These are phyloP conservation scores for Gossypium mustelinum DNA, from an alignment of 345 rosid species.

Conservation along the genomic window DNA sequence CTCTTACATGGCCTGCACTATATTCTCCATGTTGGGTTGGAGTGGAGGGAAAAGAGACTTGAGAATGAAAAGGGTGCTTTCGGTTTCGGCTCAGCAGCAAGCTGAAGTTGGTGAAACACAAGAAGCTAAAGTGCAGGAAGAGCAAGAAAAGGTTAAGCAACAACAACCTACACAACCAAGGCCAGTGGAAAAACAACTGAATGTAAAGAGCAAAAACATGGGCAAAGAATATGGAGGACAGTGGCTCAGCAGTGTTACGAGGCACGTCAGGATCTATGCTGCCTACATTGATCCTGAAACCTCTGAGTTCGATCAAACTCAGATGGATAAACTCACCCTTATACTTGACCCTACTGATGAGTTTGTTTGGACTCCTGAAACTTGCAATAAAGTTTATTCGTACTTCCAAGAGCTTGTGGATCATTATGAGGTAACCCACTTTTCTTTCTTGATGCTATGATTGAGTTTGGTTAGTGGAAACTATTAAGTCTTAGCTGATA, in stretches of 20 bases:
- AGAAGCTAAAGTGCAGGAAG: slow-evolving; percentile 15
- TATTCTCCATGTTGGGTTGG: slow-evolving; percentile 42
- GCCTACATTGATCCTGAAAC: slow-evolving; percentile 80
- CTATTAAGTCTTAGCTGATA: not conserved
- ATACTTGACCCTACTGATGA: slow-evolving; percentile 83
- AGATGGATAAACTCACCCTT: slow-evolving; percentile 82
- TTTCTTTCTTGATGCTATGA: too few species aligned
- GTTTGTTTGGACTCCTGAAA: slow-evolving; percentile 77
- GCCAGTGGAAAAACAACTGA: slow-evolving; percentile 75
- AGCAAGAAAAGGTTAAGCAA: slow-evolving; percentile 30
- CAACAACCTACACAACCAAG: slow-evolving; percentile 41
- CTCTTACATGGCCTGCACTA: slow-evolving; percentile 46
- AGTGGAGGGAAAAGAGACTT: slow-evolving; percentile 14
- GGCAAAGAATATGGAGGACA: slow-evolving; percentile 63
- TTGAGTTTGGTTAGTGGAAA: not conserved
- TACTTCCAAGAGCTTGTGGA: slow-evolving; percentile 94
- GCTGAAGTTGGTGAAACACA: slow-evolving; percentile 35
- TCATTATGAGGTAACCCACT: slow-evolving; percentile 69
- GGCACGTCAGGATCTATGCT: slow-evolving; percentile 72
- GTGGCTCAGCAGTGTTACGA: slow-evolving; percentile 70
- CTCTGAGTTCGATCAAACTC: slow-evolving; percentile 64
- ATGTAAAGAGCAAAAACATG: slow-evolving; percentile 77
- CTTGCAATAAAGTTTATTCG: slow-evolving; percentile 57
- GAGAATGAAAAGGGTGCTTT: slow-evolving; percentile 16
- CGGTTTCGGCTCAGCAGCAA: slow-evolving; percentile 45